Base-by-base conservation (phyloP, 2,329 filamentous ascomycete species). In the Alternaria burnsii region DNA sequence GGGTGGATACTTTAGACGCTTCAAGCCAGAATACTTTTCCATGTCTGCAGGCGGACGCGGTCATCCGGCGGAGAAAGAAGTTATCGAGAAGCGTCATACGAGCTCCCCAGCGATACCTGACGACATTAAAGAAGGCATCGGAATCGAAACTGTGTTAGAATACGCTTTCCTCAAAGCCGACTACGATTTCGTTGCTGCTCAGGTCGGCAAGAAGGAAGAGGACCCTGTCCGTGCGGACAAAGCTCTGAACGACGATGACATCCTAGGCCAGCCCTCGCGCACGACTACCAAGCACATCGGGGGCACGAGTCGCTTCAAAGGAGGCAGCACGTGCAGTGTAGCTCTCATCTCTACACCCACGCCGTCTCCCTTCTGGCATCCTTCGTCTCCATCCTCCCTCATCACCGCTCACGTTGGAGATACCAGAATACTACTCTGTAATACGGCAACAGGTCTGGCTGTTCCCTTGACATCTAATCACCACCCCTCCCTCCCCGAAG, bases 131-230 rank as follows among this genome's bases (percentile, higher is more conserved):
- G 75, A 79, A 61, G 79, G 84, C 14, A 84, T 89, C 36, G 88
- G 88, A 14, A 86, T 94, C 62, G 91, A 94, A 73, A 88, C 91
- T 1, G 88, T 97, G 36, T 83, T 99, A 54, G 91, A 91, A 60
- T 98, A 98, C 79, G 93, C 94, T 22, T 99, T 99, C 72, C 84
- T 99, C 50, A 91, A 93, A 69, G 93, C 94, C 34, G 95, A 99
- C 77, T 87, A 97, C 52, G 94, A 98, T 79, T 99, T 99, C 73
- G 89, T 98, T 55, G 88, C 91, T 6, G 93, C 93, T 1, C 94
- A 98, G 79, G 93, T 93, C 5, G 86, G 87, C 46, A 97, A 96
- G 76, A 85, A 89, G n/a, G 87, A 91, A 70, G 82, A 83, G 63
- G 91, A 96, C 70, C 83, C 87, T 4, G 86, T 89, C 41, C 83